phyloP scores from a whole-genome alignment of 768 basidiomycete genomes.

The Mycena chlorophos region DNA sequence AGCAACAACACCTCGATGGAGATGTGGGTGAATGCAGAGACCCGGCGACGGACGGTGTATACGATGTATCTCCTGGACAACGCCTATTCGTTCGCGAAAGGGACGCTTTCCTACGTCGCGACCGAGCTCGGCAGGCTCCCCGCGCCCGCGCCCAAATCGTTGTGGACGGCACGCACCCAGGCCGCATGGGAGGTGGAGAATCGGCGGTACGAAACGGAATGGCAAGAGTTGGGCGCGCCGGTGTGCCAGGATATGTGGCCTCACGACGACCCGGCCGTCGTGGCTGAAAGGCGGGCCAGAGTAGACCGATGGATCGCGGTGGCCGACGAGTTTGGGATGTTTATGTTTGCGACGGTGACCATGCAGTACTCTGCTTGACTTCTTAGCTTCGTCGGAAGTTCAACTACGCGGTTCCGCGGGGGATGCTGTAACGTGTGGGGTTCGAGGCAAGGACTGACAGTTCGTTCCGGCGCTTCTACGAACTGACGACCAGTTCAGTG shows the following conservation, averaged over 20 bases:
- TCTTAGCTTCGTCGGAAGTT: too few species aligned
- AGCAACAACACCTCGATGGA: slow-evolving; percentile 1
- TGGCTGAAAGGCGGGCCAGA: background rate
- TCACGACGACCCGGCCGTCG: background rate
- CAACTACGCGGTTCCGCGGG: too few species aligned
- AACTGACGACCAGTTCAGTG: too few species aligned
- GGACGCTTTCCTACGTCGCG: slow-evolving; percentile 10
- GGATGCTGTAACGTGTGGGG: too few species aligned
- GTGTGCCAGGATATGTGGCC: slow-evolving; percentile 14
- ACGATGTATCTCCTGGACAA: slow-evolving; percentile 15
- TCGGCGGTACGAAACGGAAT: slow-evolving; percentile 2
- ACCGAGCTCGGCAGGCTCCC: slow-evolving; percentile 12
- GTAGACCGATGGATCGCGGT: slow-evolving; percentile 10
- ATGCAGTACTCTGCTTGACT: too few species aligned
- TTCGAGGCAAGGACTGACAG: too few species aligned
- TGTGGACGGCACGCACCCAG: slow-evolving; percentile 10
- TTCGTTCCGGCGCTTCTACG: too few species aligned
- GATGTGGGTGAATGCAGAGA: slow-evolving; percentile 12
- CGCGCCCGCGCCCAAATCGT: background rate
- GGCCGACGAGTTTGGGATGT: slow-evolving; percentile 19
- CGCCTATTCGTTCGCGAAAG: slow-evolving; percentile 2
- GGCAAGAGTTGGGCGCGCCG: slow-evolving; percentile 1
- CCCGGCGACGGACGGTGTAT: slow-evolving; percentile 15
- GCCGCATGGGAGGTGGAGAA: slow-evolving; percentile 8
- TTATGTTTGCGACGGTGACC: slow-evolving; percentile 3